Evolutionary conservation across 192 early-diverging fungal genomes (phyloP).

Genomic region (Backusella morwellensis): DNA sequence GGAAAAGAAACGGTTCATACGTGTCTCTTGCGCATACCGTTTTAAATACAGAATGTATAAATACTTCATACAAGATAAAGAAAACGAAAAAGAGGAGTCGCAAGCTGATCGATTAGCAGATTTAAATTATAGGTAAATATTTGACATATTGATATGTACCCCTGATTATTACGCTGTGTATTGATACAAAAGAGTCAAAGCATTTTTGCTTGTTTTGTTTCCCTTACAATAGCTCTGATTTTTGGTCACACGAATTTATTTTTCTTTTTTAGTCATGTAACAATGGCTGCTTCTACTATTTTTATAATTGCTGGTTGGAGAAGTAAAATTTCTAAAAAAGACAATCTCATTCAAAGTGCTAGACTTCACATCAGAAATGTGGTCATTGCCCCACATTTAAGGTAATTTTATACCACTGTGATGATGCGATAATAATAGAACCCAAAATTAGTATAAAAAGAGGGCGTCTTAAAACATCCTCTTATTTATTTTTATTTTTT

Average conservation of each 20-base stretch:
- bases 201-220: background rate
- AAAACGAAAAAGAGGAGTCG: background rate
- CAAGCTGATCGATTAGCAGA: background rate
- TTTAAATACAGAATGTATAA: background rate
- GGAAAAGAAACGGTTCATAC: background rate
- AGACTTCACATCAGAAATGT: background rate
- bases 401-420: background rate
- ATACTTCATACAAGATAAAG: background rate
- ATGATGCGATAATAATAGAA: background rate
- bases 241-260: background rate
- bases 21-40: background rate
- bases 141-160: background rate
- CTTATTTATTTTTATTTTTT: background rate
- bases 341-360: background rate
- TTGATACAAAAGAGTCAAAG: background rate
- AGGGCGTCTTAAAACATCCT: background rate
- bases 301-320: background rate
- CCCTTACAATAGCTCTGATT: background rate
- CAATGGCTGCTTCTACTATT: background rate
- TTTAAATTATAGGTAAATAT: background rate
- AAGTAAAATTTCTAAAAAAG: background rate
- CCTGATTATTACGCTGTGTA: background rate
- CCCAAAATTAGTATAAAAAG: constrained; percentile 1
- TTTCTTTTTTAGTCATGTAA: background rate
- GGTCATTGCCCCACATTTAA: background rate